Base-by-base conservation (phyloP, 2,329 filamentous ascomycete genomes). In the Alternaria sp. region DNA sequence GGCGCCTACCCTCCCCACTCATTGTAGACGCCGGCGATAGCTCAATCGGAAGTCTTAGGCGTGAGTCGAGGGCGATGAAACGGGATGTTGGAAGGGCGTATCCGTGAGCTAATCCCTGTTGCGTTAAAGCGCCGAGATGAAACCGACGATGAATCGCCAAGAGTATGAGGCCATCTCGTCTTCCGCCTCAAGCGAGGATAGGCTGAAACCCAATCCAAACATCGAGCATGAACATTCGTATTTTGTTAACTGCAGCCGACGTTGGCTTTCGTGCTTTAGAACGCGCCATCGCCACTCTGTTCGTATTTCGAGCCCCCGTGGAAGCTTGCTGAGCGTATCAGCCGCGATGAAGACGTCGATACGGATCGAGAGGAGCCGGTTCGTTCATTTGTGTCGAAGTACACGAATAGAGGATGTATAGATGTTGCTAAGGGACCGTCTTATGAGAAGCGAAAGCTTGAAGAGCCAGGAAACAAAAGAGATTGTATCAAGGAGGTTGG, bases 91-190 rank as follows among this genome's bases (percentile, higher is more conserved):
- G 61, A 65, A 65, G 61, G 64, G 60, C 46, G 43, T 40, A 65
- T 57, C 61, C 58, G 54, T 50, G 45, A 59, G 50, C 68, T 73
- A 73, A 56, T 60, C 60, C 49, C 36, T 56, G 66, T 59, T 54
- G 57, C 64, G 74, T 73, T 73, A 74, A 70, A 23, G 63, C 50
- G 57, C 59, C 47, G 62, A 55, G 64, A 56, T 73, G 70, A 77
- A 76, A 77, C 75, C 45, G 54, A 52, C 47, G 67, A 52, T 77
- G 74, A 74, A 71, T 73, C 72, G 72, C 72, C 69, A 74, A 72
- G 70, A 70, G 72, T 76, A 66, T 70, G 70, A 77, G 59, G 67
- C 71, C 70, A 73, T 54, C 54, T 61, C 54, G 52, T 23, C 56
- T 55, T 62, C 57, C 69, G 61, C 67, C 32, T 57, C 59, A 69